Evolutionary conservation across 441 rosid genomes (phyloP).

Genomic region (California macrophylla): DNA sequence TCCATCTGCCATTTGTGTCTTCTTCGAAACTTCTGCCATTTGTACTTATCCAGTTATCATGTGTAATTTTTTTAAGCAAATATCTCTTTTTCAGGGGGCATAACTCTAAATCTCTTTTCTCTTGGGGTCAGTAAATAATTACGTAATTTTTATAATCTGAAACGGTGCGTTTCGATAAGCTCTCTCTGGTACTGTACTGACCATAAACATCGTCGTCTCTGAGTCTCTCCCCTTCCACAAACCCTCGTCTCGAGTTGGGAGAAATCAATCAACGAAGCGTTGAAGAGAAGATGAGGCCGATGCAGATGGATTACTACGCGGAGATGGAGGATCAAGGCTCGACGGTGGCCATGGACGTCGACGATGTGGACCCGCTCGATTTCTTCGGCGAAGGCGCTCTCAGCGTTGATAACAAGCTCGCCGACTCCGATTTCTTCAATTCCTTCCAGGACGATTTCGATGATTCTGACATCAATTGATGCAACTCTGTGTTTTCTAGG

Average conservation of each 20-base stretch:
- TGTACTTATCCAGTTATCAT: too few relatives aligned
- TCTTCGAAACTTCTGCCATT: too few relatives aligned
- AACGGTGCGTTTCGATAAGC: too few relatives aligned
- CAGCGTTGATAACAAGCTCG: slow-evolving; percentile 29
- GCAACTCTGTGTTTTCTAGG: background rate
- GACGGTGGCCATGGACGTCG: slow-evolving; percentile 83
- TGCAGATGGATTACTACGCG: slow-evolving; percentile 39
- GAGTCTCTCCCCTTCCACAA: too few relatives aligned
- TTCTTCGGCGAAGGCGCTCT: slow-evolving; percentile 47
- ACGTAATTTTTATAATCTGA: too few relatives aligned
- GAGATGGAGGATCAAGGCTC: slow-evolving; percentile 49
- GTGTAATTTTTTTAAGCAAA: too few relatives aligned
- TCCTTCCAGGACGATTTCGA: slow-evolving; percentile 77
- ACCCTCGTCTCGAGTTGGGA: too few relatives aligned
- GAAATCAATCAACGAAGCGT: background rate
- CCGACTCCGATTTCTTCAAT: slow-evolving; percentile 65
- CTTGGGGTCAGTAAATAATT: too few relatives aligned
- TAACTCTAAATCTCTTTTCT: too few relatives aligned
- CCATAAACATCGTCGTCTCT: too few relatives aligned
- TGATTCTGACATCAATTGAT: slow-evolving; percentile 65
- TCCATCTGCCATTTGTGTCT: background rate
- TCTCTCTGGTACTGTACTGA: too few relatives aligned
- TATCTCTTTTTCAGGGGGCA: too few relatives aligned
- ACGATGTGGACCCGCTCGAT: slow-evolving; percentile 57
- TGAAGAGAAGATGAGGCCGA: slow-evolving; percentile 33